These are phyloP conservation scores for Cryoendolithus antarcticus DNA, from an alignment of 2,329 filamentous ascomycete genomes.

Conservation along the genomic window DNA sequence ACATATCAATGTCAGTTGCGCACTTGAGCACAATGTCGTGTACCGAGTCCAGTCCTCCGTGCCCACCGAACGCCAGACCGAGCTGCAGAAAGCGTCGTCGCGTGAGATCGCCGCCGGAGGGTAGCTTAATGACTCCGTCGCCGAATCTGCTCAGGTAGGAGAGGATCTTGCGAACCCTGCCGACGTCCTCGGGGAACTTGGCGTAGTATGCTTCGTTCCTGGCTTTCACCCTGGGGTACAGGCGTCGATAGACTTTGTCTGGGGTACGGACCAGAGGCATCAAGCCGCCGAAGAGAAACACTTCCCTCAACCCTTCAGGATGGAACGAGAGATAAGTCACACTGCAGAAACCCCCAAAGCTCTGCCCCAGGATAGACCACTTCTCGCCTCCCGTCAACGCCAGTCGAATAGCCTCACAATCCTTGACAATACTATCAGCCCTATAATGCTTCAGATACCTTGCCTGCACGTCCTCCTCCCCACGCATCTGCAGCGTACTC, in stretches of 20 bases:
- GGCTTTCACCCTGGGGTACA: constrained; percentile 57
- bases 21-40: constrained; percentile 62
- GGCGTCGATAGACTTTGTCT: constrained; percentile 62
- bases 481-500: constrained; percentile 53
- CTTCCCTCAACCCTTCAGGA: constrained; percentile 64
- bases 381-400: constrained; percentile 53
- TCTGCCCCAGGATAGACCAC: constrained; percentile 84
- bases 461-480: constrained; percentile 54
- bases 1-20: constrained; percentile 59
- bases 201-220: constrained; percentile 69
- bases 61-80: constrained; percentile 65
- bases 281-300: constrained; percentile 74
- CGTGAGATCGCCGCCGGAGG: constrained; percentile 61
- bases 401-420: constrained; percentile 74
- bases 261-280: constrained; percentile 60
- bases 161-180: constrained; percentile 54
- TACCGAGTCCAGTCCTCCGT: constrained; percentile 64
- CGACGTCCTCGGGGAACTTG: constrained; percentile 74
- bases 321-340: constrained; percentile 73
- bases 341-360: constrained; percentile 79
- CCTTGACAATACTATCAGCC: constrained; percentile 79
- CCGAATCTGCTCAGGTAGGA: constrained; percentile 46
- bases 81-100: constrained; percentile 63
- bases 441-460: constrained; percentile 74
- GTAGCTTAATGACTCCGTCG: constrained; percentile 51